Conservation (phyloP, 78 protist genomes). For the Dictyostelium purpureum region DNA sequence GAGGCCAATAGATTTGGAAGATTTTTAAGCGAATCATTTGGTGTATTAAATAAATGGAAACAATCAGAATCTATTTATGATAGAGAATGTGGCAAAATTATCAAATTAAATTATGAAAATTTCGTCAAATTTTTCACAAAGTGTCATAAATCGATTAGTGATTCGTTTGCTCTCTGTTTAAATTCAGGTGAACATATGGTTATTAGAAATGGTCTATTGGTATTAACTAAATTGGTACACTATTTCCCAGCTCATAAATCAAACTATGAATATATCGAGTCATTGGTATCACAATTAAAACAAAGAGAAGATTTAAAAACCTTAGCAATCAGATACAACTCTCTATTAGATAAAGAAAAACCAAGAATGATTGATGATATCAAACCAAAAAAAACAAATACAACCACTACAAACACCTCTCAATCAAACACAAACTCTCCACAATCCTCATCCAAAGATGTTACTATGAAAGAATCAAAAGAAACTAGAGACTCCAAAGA, state of each 20-base stretch:
- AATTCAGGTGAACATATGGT: conserved; percentile 58
- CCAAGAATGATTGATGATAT: conserved; percentile 18
- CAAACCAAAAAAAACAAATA: not conserved
- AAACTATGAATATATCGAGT: not conserved
- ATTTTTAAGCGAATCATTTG: conserved; percentile 42
- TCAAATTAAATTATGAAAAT: not conserved
- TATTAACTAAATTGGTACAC: conserved; percentile 33
- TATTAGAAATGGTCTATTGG: conserved; percentile 60
- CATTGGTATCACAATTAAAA: not conserved
- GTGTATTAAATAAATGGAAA: conserved; percentile 32
- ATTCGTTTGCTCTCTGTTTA: conserved; percentile 7
- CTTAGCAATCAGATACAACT: conserved; percentile 43
- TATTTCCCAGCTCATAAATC: conserved; percentile 48
- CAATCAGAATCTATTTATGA: conserved; percentile 13
- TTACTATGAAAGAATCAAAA: not conserved
- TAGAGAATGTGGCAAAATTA: not conserved
- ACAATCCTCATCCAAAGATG: not conserved
- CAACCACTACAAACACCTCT: not conserved
- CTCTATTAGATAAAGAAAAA: conserved; percentile 45
- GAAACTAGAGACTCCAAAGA: not conserved
- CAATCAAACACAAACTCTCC: not conserved
- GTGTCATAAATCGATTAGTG: conserved; percentile 19
- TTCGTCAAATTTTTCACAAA: not conserved
- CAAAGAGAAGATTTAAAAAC: conserved; percentile 34
- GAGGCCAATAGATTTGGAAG: conserved; percentile 76